Conservation (phyloP, 306 rosid species). For the Coriaria nepalensis region DNA sequence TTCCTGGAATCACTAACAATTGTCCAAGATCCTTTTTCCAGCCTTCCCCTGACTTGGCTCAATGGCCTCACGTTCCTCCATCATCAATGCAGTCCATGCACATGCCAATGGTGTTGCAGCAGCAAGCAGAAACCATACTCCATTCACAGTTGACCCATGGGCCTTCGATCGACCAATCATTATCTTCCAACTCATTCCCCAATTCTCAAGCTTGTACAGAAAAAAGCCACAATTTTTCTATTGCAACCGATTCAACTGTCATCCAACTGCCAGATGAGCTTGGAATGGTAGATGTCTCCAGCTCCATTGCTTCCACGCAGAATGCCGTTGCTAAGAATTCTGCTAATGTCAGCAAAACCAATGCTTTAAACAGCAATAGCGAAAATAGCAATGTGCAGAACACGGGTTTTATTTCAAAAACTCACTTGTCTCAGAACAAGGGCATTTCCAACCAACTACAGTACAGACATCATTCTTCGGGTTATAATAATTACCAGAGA, state of each 20-base stretch:
- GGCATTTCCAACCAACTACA: constrained; percentile 34
- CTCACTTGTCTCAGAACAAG: constrained; percentile 37
- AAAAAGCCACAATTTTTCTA: constrained; percentile 37
- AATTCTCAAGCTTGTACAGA: constrained; percentile 41
- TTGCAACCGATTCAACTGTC: constrained; percentile 40
- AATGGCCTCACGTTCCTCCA: constrained; percentile 67
- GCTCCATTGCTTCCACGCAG: constrained; percentile 29
- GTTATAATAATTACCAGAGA: constrained; percentile 52
- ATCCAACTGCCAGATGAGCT: constrained; percentile 70
- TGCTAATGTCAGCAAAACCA: constrained; percentile 30
- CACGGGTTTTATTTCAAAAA: constrained; percentile 25
- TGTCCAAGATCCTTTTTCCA: constrained; percentile 22
- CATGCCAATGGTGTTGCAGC: constrained; percentile 56
- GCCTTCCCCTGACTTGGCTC: constrained; percentile 78
- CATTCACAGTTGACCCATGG: constrained; percentile 47
- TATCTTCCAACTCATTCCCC: constrained; percentile 37
- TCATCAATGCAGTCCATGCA: constrained; percentile 53
- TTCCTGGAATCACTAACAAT: constrained; percentile 11
- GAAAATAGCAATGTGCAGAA: constrained; percentile 32
- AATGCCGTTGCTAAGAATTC: constrained; percentile 24
- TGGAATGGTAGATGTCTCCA: constrained; percentile 46
- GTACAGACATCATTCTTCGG: constrained; percentile 41
- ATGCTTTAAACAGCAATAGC: constrained; percentile 29
- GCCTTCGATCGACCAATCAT: constrained; percentile 44
- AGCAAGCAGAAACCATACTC: constrained; percentile 37